Evolutionary conservation across 1,284 basidiomycete species (phyloP), one percentile per base, ranked within the genome.

Genomic region (Xerocomus nothofagi): DNA sequence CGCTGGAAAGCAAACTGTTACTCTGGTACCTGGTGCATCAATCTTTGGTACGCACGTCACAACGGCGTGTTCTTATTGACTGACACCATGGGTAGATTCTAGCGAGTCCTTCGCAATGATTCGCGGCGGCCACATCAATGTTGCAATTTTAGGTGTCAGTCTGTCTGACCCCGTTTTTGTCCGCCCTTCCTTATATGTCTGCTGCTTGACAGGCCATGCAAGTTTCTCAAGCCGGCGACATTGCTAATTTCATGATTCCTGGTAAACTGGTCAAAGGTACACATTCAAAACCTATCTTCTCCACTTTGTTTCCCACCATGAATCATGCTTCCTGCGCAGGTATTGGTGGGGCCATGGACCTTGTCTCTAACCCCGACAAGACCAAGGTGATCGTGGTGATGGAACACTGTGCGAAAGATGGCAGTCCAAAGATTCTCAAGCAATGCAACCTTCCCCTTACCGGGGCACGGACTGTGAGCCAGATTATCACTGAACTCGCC

Each of bases 161-260:
- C 44, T 49, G n/a, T 26, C 24, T 38, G 0, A 33, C 21, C 8
- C 32, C 20, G 15, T 37, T 21, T 20, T 33, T 31, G 30, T 12
- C 24, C 27, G 8, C 23, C 1, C 14, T 46, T 6, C 6, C 38
- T 50, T 39, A 50, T 38, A 30, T 33, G 9, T 36, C 10, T 18
- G 10, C 37, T 39, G 38, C 51, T 51, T 10, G 33, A 32, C 51
- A 91, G 88, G 93, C 95, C 3, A 93, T 98, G 85, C 88, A 98
- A 78, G 94, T 98, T 43, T 93, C 92, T 2, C 84, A 88, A 58
- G 84, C 84, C 20, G 96, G 95, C 51, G 94, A 98, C 67, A 88
- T 98, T 54, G 95, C 96, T 44, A 98, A 98, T 76, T 98, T 92
- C 69, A 98, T 97, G 93, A 93, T 98, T 59, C 94, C 94, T 14